Evolutionary conservation across 2,329 filamentous ascomycete genomes (phyloP), one percentile per base, ranked within the genome.

Genomic region (Mariannaea sp.): DNA sequence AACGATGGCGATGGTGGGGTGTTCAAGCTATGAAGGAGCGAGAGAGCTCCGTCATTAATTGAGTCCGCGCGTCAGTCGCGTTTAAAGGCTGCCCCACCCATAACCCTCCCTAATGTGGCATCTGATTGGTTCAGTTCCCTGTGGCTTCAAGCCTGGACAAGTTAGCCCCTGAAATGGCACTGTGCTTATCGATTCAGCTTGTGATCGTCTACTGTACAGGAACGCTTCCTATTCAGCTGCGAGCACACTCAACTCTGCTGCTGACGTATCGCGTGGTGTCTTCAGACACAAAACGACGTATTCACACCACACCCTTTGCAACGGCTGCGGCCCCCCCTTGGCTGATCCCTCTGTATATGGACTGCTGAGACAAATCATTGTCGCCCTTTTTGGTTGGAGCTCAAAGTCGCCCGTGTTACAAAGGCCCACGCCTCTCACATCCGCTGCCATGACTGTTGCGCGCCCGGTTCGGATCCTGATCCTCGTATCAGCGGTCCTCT

Each of bases 381-480:
- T 41, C 32, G 24, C 36, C 19, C 19, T 24, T 33, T 47, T 33
- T 47, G 20, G 24, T 51, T 38, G 48, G 36, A 52, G 30, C 38
- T 36, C 49, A 26, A 45, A 46, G 20, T 20, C 38, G 51, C 36
- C n/a, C 17, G 2, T 17, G 17, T 33, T n/a, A 17, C 27, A 41
- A 42, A 7, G 26, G 47, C 52, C 24, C 22, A 26, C 50, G 27
- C 42, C 51, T 42, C 22, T 39, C 30, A 46, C 30, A n/a, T n/a
- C 33, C 41, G 45, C 43, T 50, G 82, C 65, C 61, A 96, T 96
- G 92, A 90, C 88, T 67, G 80, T 96, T 70, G 90, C 91, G 69
- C 87, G 87, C 77, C 90, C 91, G 53, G 87, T 96, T 70, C 86
- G 92, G 75, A 84, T 89, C 68, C 78, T 96, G 69, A 88, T 84